Conservation (phyloP, 2,329 filamentous ascomycete species). For the Fusarium anguioides region DNA sequence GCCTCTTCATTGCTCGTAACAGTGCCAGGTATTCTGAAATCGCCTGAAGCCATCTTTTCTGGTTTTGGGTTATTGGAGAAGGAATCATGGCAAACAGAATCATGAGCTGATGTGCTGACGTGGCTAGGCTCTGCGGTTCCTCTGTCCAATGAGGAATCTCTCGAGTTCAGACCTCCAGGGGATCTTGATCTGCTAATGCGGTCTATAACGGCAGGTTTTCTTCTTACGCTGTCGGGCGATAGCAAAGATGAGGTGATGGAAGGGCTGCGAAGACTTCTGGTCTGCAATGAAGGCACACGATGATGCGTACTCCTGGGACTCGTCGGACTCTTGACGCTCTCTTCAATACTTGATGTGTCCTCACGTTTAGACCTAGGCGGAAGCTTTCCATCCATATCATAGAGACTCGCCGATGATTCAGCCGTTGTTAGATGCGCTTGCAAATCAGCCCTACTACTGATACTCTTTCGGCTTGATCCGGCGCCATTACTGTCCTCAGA, state of each 20-base stretch:
- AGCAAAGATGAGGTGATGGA: conserved; percentile 52
- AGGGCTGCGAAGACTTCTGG: conserved; percentile 49
- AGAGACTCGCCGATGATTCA: conserved; percentile 52
- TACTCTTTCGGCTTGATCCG: conserved; percentile 54
- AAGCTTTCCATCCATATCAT: conserved; percentile 54
- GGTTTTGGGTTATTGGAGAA: conserved; percentile 61
- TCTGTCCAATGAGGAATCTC: conserved; percentile 69
- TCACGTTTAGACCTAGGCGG: conserved; percentile 54
- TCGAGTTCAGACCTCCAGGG: conserved; percentile 59
- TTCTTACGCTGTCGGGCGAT: conserved; percentile 53
- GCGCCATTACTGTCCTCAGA: conserved; percentile 58
- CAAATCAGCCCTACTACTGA: conserved; percentile 56
- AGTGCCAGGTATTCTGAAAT: conserved; percentile 66
- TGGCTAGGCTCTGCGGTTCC: conserved; percentile 67
- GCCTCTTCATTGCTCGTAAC: conserved; percentile 64
- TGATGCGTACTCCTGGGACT: conserved; percentile 56
- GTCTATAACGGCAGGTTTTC: conserved; percentile 64
- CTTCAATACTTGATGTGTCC: conserved; percentile 59
- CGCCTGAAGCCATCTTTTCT: conserved; percentile 58
- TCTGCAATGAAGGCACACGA: conserved; percentile 51
- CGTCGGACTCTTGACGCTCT: conserved; percentile 59
- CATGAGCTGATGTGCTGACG: conserved; percentile 68
- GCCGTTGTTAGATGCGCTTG: conserved; percentile 51
- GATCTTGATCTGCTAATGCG: conserved; percentile 63
- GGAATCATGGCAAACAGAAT: conserved; percentile 67